Evolutionary conservation across 2,329 filamentous ascomycete species (phyloP), one percentile per base, ranked within the genome.

Genomic region (Berkeleyomyces rouxiae): DNA sequence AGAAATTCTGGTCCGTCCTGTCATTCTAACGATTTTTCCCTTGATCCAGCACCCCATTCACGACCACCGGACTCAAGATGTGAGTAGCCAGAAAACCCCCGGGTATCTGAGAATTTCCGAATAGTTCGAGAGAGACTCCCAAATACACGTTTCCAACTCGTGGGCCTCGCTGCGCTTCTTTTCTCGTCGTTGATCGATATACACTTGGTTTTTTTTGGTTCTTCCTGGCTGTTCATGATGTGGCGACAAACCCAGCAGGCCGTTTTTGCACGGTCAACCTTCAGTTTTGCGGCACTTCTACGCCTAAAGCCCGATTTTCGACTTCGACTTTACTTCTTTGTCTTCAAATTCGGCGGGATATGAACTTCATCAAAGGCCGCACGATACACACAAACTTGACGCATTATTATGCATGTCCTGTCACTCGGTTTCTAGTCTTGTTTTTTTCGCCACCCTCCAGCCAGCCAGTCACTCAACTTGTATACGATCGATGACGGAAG

Each of bases 61-160:
- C 70, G 67, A 70, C 68, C 70, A 72, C 70, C 70, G 70, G 73
- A 75, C 71, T 73, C 72, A 76, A 75, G 74, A 76, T 76, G 74
- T 76, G 71, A 76, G 74, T 75, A 66, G 51, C 58, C 42, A 46
- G 5, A 59, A 40, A 9, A 36, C 58, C 40, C 40, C n/a, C 23
- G 23, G 11, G 13, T 46, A 46, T 59, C 31, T 36, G 36, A 55
- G 51, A 10, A 39, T 39, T 13, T 55, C 36, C 51, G 51, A 37
- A 55, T 9, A 13, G 36, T 37, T 55, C 36, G 46, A 49, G 51
- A 55, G 33, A n/a, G 36, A 55, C 51, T n/a, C 51, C 37, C 51
- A 55, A 55, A 55, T 37, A n/a, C 51, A 31, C 13, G 51, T 46
- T n/a, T 13, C n/a, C 36, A 13, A 39, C 39, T 55, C 36, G 23